A percentile compares a stretch with the other conserved stretches of the same genome.
Conservation (phyloP, 2,329 filamentous ascomycete genomes). For the Pseudomassariella vexata region DNA sequence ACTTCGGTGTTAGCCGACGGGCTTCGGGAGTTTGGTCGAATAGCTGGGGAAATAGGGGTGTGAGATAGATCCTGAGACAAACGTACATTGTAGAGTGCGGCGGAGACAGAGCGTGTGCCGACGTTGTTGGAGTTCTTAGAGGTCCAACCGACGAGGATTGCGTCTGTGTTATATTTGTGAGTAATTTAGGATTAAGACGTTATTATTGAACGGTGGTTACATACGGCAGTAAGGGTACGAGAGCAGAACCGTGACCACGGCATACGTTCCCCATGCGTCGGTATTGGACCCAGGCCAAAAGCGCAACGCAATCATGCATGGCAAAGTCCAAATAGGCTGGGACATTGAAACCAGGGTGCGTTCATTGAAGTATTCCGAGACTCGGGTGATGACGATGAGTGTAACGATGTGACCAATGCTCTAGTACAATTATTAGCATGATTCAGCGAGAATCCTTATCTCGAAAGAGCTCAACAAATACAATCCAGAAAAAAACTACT, state of each 20-base stretch:
- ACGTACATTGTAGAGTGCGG: conserved; percentile 50
- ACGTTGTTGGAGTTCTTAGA: conserved; percentile 56
- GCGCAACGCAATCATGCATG: conserved; percentile 44
- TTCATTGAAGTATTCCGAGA: conserved; percentile 44
- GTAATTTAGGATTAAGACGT: no score
- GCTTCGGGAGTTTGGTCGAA: neutral
- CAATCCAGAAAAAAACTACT: conserved; percentile 17
- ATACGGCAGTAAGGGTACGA: conserved; percentile 51
- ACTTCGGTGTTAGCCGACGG: neutral
- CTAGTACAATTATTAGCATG: no score
- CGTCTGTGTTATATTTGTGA: no score
- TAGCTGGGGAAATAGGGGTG: neutral
- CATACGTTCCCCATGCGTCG: conserved; percentile 45
- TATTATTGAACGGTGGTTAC: no score
- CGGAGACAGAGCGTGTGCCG: conserved; percentile 51
- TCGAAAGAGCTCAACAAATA: neutral
- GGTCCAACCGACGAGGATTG: conserved; percentile 53
- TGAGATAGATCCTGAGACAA: no score
- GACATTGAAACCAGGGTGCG: conserved; percentile 38
- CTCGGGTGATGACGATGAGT: conserved; percentile 42
- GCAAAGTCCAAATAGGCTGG: conserved; percentile 48
- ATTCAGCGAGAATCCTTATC: no score
- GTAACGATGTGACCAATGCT: conserved; percentile 47
- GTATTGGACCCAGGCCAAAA: conserved; percentile 36
- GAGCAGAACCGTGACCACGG: conserved; percentile 40